A percentile compares a stretch with the other conserved stretches of the same genome.
phyloP scores from a whole-genome alignment of 1,284 basidiomycete species.

The Thelephora terrestris region DNA sequence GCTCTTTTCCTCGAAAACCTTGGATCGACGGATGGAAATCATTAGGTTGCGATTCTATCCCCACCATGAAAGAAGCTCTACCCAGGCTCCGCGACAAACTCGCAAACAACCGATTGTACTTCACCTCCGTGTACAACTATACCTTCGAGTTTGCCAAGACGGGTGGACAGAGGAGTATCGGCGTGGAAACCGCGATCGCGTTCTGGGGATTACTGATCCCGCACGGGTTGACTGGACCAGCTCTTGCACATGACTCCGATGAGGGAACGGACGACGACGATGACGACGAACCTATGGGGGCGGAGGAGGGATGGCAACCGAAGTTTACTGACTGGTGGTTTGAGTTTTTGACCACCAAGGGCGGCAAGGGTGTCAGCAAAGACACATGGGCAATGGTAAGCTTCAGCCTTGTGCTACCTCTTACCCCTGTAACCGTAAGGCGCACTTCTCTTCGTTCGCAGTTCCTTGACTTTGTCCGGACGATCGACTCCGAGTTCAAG shows the following conservation, averaged over 20 bases:
- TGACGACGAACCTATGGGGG: slow-evolving; percentile 24
- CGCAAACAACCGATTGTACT: slow-evolving; percentile 62
- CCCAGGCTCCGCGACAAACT: slow-evolving; percentile 53
- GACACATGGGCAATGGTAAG: slow-evolving; percentile 89
- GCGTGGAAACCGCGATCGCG: slow-evolving; percentile 62
- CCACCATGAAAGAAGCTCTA: slow-evolving; percentile 55
- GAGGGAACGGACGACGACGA: slow-evolving; percentile 30
- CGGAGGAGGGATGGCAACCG: slow-evolving; percentile 51
- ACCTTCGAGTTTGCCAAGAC: slow-evolving; percentile 80
- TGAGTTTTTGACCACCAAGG: slow-evolving; percentile 65
- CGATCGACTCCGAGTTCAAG: slow-evolving; percentile 72
- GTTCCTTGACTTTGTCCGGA: slow-evolving; percentile 77
- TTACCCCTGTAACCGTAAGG: slow-evolving; percentile 1
- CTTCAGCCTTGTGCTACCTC: slow-evolving; percentile 7
- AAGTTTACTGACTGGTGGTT: slow-evolving; percentile 77
- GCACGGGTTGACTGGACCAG: slow-evolving; percentile 64
- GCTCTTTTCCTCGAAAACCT: slow-evolving; percentile 65
- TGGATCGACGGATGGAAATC: slow-evolving; percentile 79
- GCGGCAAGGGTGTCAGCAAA: slow-evolving; percentile 79
- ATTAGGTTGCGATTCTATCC: slow-evolving; percentile 64
- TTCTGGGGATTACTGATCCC: slow-evolving; percentile 85
- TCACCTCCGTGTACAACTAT: slow-evolving; percentile 80
- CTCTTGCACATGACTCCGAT: slow-evolving; percentile 41
- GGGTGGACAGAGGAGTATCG: slow-evolving; percentile 68
- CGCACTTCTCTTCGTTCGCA: slow-evolving; percentile 19